Base-by-base conservation (phyloP, 169 alveolate species). In the Eimeria falciformis region DNA sequence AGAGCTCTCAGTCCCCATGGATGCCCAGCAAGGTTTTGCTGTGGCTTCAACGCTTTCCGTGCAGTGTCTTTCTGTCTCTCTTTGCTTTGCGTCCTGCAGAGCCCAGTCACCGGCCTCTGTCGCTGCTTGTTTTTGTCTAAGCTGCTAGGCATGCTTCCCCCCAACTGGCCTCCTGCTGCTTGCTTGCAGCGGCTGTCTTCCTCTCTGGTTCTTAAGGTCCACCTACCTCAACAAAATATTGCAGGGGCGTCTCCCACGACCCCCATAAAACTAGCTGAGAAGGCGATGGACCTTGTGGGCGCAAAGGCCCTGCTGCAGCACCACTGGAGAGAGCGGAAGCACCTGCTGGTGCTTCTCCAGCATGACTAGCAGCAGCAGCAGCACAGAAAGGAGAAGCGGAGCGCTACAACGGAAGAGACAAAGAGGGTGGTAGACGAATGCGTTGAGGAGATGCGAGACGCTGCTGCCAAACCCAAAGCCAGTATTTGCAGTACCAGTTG, bases 341-440 rank as follows among this genome's bases (percentile, higher is more conserved):
- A 75, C 21, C 55, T 75, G 85, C 85, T 43, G 66, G 55, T 75
- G 66, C 66, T 21, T 21, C 50, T 75, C 14, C 27, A 46, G 85
- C 85, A 75, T 18, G 55, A 14, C 66, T 53, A 69, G 81, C 81
- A 69, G 81, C 81, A 69, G 81, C 81, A 69, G 81, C 50, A 17
- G 43, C 55, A 33, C 29, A 14, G 25, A 29, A 18, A 7, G 81
- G 33, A 33, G 81, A 5, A 7, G 55, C 62, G 2, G 18, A n/a
- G n/a, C n/a, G n/a, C n/a, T n/a, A n/a, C n/a, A n/a, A n/a, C n/a
- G n/a, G n/a, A n/a, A n/a, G n/a, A n/a, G n/a, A n/a, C n/a, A n/a
- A n/a, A n/a, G n/a, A n/a, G n/a, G n/a, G n/a, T n/a, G n/a, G n/a
- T n/a, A n/a, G n/a, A n/a, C n/a, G n/a, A n/a, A n/a, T n/a, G n/a